phyloP scores from a whole-genome alignment of 371 early-diverging fungal species.

The Syncephalastrum contaminatum region DNA sequence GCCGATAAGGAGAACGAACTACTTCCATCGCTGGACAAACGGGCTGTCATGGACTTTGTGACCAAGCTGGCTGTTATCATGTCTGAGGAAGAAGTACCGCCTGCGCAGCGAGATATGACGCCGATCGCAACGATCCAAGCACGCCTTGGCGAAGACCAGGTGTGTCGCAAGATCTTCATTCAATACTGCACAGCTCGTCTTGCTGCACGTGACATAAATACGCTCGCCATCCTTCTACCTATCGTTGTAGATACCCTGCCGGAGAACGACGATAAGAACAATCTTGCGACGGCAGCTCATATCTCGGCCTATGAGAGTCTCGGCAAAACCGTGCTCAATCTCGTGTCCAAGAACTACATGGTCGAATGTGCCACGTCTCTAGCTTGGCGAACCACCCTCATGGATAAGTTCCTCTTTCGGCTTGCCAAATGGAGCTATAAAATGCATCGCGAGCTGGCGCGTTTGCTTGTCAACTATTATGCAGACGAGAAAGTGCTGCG shows the following conservation, averaged over 20 bases:
- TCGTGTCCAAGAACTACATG: conserved; percentile 40
- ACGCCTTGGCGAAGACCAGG: conserved; percentile 39
- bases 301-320: conserved; percentile 50
- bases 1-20: conserved; percentile 18
- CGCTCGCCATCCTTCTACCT: conserved; percentile 42
- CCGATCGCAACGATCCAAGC: conserved; percentile 8
- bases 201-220: conserved; percentile 38
- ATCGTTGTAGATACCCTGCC: conserved; percentile 40
- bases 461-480: conserved; percentile 41
- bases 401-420: conserved; percentile 49
- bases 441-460: conserved; percentile 43
- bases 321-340: conserved; percentile 42
- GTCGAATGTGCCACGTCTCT: conserved; percentile 36
- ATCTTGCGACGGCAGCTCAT: conserved; percentile 21
- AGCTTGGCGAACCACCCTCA: conserved; percentile 39
- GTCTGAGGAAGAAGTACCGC: conserved; percentile 28
- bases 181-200: conserved; percentile 52
- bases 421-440: conserved; percentile 37
- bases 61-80: conserved; percentile 28
- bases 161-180: conserved; percentile 55
- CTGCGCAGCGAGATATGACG: conserved; percentile 9
- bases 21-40: conserved; percentile 43
- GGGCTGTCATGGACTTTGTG: conserved; percentile 30
- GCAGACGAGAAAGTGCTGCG: conserved; percentile 22
- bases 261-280: conserved; percentile 24